Conservation (phyloP, 768 basidiomycete genomes). For the Lyophyllum shimeji region DNA sequence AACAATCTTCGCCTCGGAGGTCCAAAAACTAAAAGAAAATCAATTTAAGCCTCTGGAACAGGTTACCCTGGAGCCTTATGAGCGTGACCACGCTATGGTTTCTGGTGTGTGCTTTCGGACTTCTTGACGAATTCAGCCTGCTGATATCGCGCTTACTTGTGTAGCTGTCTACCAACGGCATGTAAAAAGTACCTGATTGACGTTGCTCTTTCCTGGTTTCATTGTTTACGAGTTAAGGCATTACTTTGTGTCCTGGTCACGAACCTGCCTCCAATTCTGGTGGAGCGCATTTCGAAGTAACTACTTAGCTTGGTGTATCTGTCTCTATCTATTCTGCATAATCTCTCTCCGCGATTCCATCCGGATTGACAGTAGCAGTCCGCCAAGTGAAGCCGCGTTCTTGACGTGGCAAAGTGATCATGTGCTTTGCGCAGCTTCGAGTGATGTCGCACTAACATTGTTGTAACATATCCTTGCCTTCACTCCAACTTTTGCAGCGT, state of each 20-base stretch:
- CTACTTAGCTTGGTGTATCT: conserved; percentile 8
- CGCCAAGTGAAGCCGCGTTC: background rate
- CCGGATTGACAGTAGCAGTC: background rate
- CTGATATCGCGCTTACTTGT: background rate
- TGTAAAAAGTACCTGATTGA: conserved; percentile 18
- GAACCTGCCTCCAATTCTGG: conserved; percentile 2
- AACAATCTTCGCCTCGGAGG: conserved; percentile 86
- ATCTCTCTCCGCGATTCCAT: conserved; percentile 8
- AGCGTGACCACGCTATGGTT: conserved; percentile 90
- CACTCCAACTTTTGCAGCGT: background rate
- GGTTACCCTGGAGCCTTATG: conserved; percentile 92
- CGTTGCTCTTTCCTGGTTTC: conserved; percentile 5
- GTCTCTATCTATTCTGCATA: conserved; percentile 16
- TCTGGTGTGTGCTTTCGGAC: conserved; percentile 50
- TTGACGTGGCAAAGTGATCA: conserved; percentile 36
- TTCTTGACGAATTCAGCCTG: background rate
- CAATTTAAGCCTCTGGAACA: conserved; percentile 95
- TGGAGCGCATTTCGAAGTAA: conserved; percentile 6
- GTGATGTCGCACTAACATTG: conserved; percentile 1
- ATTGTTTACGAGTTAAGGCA: conserved; percentile 7
- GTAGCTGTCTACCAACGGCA: conserved; percentile 29
- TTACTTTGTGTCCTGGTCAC: conserved; percentile 13
- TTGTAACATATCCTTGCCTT: background rate
- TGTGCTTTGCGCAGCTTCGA: conserved; percentile 16
- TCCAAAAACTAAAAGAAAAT: conserved; percentile 71